Conservation (phyloP, 2,329 filamentous ascomycete genomes). For the Fusarium tricinctum region DNA sequence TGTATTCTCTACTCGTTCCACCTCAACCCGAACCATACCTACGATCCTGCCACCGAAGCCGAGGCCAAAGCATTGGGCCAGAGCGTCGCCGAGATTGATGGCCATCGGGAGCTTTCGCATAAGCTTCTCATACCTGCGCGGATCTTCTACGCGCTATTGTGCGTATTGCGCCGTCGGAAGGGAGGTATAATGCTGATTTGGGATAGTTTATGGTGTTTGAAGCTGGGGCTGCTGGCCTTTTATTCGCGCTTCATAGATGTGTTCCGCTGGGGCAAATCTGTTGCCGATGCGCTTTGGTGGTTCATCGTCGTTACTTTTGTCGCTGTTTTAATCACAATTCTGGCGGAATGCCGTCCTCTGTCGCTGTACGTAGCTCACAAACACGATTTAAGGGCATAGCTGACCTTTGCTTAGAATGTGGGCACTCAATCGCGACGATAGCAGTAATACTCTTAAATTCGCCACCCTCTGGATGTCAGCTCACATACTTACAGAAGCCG, state of each 20-base stretch:
- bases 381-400: neutral
- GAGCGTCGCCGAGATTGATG: slow-evolving; percentile 32
- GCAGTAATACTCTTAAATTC: slow-evolving; percentile 8
- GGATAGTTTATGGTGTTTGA: slow-evolving; percentile 51
- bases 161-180: neutral
- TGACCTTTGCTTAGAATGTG: slow-evolving; percentile 39
- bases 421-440: slow-evolving; percentile 24
- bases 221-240: slow-evolving; percentile 50
- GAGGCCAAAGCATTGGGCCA: slow-evolving; percentile 37
- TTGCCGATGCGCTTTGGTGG: slow-evolving; percentile 43
- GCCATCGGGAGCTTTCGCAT: slow-evolving; percentile 44
- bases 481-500: slow-evolving; percentile 28
- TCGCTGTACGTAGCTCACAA: slow-evolving; percentile 32
- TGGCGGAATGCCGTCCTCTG: slow-evolving; percentile 50
- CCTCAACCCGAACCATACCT: slow-evolving; percentile 49
- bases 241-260: slow-evolving; percentile 51
- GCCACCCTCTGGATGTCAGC: neutral
- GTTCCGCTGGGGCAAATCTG: slow-evolving; percentile 44
- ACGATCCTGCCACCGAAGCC: slow-evolving; percentile 38
- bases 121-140: slow-evolving; percentile 50
- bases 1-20: slow-evolving; percentile 47
- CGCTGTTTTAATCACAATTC: slow-evolving; percentile 47
- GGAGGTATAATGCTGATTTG: slow-evolving; percentile 8
- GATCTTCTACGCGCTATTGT: slow-evolving; percentile 53
- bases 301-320: slow-evolving; percentile 50